Evolutionary conservation across 2,329 filamentous ascomycete genomes (phyloP), one percentile per base, ranked within the genome.

Genomic region (Atkinsonella hypoxylon): DNA sequence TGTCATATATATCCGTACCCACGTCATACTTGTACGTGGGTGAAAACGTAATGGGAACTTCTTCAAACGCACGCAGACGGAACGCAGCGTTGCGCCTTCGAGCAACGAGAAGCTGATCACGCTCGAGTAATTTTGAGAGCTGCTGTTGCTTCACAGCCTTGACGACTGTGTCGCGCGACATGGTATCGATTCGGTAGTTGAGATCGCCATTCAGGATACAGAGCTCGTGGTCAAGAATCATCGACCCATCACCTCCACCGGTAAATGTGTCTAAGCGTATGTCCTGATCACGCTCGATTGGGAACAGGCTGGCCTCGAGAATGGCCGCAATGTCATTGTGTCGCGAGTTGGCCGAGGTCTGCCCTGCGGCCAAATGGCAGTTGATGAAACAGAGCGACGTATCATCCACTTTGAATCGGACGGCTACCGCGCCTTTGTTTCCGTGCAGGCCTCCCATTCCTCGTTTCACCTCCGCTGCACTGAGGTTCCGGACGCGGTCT

Each of bases 1-100:
- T 85, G 64, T 98, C 93, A 66, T 97, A 98, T 7, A 81, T 85
- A 62, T 97, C 91, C 0, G 89, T 94, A 15, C 90, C 90, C 0
- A 97, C 89, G 59, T 98, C 93, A 65, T 98, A 98, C 66, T 98
- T 98, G 74, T 98, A 98, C 0, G 93, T 98, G 0, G 93, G 93
- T 8, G 89, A 84, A 64, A 98, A 98, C 0, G 82, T 85, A 60
- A 98, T 96, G 1, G 86, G 87, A 50, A 85, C 76, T 68, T 98
- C 93, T n/a, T 85, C 82, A 65, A 98, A 97, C 0, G 88, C 85
- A 18, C 90, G 83, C 5, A 98, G 77, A 30, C 87, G 81, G 70
- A 97, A 96, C 0, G 83, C 87, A 0, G 91, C 89, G 59, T 96
- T 96, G 58, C 89, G 87, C 48, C 89, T 86, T 51, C 87, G 81